phyloP scores from a whole-genome alignment of 1,284 basidiomycete genomes.

The Irpex rosettiformis region DNA sequence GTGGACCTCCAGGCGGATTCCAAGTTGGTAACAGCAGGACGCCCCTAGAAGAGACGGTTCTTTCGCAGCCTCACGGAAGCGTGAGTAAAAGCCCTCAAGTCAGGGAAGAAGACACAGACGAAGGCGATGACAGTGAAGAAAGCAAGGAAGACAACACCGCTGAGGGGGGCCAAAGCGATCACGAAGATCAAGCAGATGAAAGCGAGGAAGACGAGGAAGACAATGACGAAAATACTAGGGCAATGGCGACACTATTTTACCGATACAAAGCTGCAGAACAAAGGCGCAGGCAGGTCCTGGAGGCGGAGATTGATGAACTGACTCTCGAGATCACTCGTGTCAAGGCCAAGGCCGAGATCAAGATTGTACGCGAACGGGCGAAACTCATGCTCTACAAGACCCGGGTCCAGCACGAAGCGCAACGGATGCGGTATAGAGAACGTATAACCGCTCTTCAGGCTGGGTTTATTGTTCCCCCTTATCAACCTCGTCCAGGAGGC shows the following conservation, averaged over 20 bases:
- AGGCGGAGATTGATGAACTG: no score
- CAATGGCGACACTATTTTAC: neutral
- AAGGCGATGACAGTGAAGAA: no score
- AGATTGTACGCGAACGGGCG: neutral
- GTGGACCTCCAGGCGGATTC: neutral
- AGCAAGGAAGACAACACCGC: neutral
- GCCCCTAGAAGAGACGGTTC: neutral
- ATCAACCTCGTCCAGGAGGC: neutral
- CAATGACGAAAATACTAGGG: no score
- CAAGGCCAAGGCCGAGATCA: neutral
- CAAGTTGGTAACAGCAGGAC: neutral
- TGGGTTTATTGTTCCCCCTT: neutral
- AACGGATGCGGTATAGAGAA: neutral
- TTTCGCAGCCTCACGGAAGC: neutral
- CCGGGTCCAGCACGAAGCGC: neutral
- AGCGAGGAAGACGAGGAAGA: neutral
- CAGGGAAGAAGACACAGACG: no score
- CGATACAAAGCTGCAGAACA: neutral
- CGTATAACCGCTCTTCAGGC: neutral
- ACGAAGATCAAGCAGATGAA: neutral
- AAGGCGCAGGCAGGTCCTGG: neutral
- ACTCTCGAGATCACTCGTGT: neutral
- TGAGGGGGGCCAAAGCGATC: neutral
- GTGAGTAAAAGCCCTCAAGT: no score
- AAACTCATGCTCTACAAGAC: neutral